phyloP scores from a whole-genome alignment of 2,329 filamentous ascomycete species.

The Stachybotrys chartarum region DNA sequence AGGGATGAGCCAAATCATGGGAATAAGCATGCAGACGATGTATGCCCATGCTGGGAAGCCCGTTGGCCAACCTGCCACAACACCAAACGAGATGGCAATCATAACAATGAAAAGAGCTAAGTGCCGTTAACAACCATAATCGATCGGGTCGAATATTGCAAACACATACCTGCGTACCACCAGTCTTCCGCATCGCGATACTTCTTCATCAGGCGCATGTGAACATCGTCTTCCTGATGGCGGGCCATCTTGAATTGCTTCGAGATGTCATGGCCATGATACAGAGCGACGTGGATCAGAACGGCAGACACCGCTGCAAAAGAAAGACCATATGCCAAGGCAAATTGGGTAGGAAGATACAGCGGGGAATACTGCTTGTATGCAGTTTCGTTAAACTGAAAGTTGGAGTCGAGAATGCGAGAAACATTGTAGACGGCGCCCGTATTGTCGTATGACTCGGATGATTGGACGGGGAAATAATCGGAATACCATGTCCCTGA shows the following conservation, averaged over 20 bases:
- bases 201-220: constrained; percentile 56
- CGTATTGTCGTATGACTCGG: constrained; percentile 57
- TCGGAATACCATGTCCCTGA: constrained; percentile 49
- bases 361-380: constrained; percentile 61
- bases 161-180: constrained; percentile 46
- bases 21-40: constrained; percentile 49
- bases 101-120: constrained; percentile 42
- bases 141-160: constrained; percentile 16
- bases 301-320: constrained; percentile 62
- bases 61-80: constrained; percentile 48
- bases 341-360: constrained; percentile 56
- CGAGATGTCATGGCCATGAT: constrained; percentile 49
- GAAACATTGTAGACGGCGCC: constrained; percentile 52
- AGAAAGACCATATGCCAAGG: constrained; percentile 52
- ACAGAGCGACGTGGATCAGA: constrained; percentile 47
- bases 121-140: constrained; percentile 10
- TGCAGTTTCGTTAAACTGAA: constrained; percentile 51
- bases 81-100: constrained; percentile 46
- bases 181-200: constrained; percentile 52
- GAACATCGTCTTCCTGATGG: constrained; percentile 49
- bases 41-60: constrained; percentile 53
- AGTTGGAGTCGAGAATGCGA: constrained; percentile 48
- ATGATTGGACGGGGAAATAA: constrained; percentile 55
- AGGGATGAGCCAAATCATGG: constrained; percentile 51
- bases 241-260: constrained; percentile 47